These are phyloP conservation scores for Xerocomus potaroensis DNA, from an alignment of 768 basidiomycete genomes.

Conservation along the genomic window DNA sequence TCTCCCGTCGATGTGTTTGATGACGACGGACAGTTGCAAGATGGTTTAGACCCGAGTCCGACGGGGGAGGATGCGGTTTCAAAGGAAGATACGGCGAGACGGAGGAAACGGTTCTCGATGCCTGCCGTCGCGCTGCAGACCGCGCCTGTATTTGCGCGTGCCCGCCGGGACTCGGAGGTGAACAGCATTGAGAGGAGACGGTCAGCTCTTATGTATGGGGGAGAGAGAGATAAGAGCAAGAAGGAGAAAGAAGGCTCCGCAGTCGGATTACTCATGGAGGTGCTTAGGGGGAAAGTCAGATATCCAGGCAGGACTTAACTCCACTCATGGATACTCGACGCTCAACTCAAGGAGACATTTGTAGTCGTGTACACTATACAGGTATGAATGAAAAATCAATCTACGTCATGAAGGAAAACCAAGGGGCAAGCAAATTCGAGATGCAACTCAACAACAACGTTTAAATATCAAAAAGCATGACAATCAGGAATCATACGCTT, in stretches of 20 bases:
- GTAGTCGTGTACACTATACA: too few relatives aligned
- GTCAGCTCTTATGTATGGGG: conserved; percentile 58
- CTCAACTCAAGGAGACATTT: too few relatives aligned
- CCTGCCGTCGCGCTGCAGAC: conserved; percentile 76
- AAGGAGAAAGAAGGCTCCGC: conserved; percentile 27
- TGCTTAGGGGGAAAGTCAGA: conserved; percentile 24
- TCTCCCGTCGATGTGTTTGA: neutral
- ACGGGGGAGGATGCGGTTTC: conserved; percentile 17
- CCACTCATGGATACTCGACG: neutral
- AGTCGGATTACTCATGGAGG: conserved; percentile 28
- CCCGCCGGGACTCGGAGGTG: conserved; percentile 24
- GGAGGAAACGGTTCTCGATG: conserved; percentile 67
- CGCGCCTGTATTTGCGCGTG: conserved; percentile 62
- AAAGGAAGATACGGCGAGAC: conserved; percentile 57
- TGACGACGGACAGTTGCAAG: conserved; percentile 4
- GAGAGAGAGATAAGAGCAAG: conserved; percentile 23
- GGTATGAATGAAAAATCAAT: too few relatives aligned
- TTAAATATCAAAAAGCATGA: too few relatives aligned
- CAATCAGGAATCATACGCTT: too few relatives aligned
- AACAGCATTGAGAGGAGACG: conserved; percentile 34
- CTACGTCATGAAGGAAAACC: too few relatives aligned
- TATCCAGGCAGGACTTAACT: conserved; percentile 19
- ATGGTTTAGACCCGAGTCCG: neutral
- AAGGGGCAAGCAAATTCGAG: too few relatives aligned
- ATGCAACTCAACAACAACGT: too few relatives aligned